Conservation (phyloP, 805 yeast genomes). For the Metschnikowia baotianmanensis region DNA sequence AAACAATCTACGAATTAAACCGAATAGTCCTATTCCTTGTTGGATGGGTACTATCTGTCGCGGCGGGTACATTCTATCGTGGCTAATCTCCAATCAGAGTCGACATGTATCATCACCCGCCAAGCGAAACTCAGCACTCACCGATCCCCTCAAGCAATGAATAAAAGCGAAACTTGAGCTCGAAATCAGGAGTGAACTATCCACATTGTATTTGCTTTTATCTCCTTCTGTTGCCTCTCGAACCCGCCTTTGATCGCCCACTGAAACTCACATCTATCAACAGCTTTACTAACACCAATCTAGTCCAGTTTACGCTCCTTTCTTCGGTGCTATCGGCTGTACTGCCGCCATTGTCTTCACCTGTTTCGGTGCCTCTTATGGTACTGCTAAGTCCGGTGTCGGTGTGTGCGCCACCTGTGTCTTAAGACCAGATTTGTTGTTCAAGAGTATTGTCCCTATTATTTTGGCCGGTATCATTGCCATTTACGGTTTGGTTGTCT, state of each 20-base stretch:
- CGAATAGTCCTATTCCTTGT: not conserved
- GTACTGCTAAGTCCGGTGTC: constrained; percentile 99
- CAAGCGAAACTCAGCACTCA: too few relatives aligned
- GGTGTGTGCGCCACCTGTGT: constrained; percentile 99
- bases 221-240: not conserved
- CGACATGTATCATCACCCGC: too few relatives aligned
- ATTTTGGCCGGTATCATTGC: constrained; percentile 99
- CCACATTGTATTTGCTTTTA: too few relatives aligned
- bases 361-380: constrained; percentile 98
- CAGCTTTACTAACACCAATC: constrained; percentile 8
- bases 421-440: constrained; percentile 92
- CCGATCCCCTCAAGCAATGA: too few relatives aligned
- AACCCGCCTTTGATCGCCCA: too few relatives aligned
- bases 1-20: too few relatives aligned
- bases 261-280: too few relatives aligned
- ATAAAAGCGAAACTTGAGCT: too few relatives aligned
- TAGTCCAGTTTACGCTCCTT: constrained; percentile 56
- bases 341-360: constrained; percentile 99
- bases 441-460: constrained; percentile 93
- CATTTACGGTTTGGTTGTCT: constrained; percentile 94
- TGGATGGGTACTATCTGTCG: not conserved
- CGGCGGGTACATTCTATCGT: not conserved
- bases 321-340: constrained; percentile 99
- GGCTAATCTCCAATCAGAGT: too few relatives aligned
- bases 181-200: too few relatives aligned